Base-by-base conservation (phyloP, 2,329 filamentous ascomycete genomes). In the Magnaporthales sp. region DNA sequence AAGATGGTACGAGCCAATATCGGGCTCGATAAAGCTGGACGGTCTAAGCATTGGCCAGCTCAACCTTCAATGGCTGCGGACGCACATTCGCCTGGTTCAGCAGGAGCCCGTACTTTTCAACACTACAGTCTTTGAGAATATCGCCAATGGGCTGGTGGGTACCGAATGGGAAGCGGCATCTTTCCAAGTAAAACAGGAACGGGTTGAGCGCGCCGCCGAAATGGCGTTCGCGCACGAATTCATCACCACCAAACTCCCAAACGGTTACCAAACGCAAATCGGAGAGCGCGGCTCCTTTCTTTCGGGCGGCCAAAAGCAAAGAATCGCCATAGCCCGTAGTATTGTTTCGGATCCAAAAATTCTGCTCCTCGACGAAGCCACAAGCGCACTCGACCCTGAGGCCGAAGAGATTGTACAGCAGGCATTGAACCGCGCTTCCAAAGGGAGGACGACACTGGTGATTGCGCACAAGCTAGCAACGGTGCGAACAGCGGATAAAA, bases 41-140 rank as follows among this genome's bases (percentile, higher is more conserved):
- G 77, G 77, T 3, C 71, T 68, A 2, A 70, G 72, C 0, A 76
- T 78, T 58, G 70, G 75, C 10, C 24, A 72, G 1, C 70, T 79
- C 10, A 79, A 79, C 67, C 70, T 79, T 30, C 76, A 75, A 62
- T 79, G 72, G 81, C 90, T 75, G 88, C 80, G 84, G 63, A 80
- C 80, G 1, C 82, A 86, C 69, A 89, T 90, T 67, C 86, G 87
- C 0, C 78, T 90, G 5, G 88, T 91, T 4, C 86, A 89, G 68
- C 88, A 91, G 71, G 87, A 91, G 67, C 87, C 87, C 0, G 88
- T 89, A 67, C 78, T 90, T 1, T 91, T 91, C 75, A 89, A 89
- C 71, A 84, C 87, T 46, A 85, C 85, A 0, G 87, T 91, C 46
- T 85, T 80, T 70, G 81, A 82, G 11, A 90, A 90, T 68, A 86